Evolutionary conservation across 305 asterid species (phyloP).

Genomic region (Nicotiana rustica): DNA sequence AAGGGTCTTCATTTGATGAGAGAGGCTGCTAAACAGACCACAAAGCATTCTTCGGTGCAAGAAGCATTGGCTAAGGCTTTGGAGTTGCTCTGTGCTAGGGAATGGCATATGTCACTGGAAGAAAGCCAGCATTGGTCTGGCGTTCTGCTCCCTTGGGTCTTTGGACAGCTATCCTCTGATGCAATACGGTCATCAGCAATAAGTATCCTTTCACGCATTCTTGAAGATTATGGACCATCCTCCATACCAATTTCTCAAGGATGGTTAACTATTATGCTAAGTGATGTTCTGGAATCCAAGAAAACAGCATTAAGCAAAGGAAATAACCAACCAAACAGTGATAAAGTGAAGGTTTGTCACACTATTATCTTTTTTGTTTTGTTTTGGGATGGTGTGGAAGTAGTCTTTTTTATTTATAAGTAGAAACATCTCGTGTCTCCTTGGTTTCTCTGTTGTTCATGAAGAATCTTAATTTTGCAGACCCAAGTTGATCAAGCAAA

Average conservation of each 20-base stretch:
- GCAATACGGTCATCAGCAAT: constrained; percentile 77
- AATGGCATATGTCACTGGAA: constrained; percentile 86
- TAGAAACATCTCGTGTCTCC: background rate
- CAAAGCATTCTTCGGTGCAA: constrained; percentile 74
- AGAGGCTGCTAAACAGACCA: constrained; percentile 77
- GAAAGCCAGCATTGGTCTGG: constrained; percentile 97
- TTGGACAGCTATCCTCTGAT: constrained; percentile 73
- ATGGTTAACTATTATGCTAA: constrained; percentile 84
- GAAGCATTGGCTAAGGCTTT: constrained; percentile 92
- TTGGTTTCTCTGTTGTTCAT: constrained; percentile 35
- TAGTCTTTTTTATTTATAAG: constrained; percentile 2
- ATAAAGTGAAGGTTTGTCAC: constrained; percentile 82
- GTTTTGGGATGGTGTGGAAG: constrained; percentile 14
- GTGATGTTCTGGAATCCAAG: constrained; percentile 69
- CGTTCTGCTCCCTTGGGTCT: constrained; percentile 87
- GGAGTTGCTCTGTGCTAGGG: constrained; percentile 72
- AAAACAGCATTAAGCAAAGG: constrained; percentile 65
- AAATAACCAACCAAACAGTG: constrained; percentile 64
- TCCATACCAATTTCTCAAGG: constrained; percentile 93
- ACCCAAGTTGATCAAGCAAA: constrained; percentile 90
- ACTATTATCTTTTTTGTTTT: constrained; percentile 7
- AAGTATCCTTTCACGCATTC: constrained; percentile 82
- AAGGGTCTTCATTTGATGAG: constrained; percentile 91
- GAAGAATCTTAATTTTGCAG: constrained; percentile 58
- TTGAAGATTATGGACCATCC: constrained; percentile 97